Base-by-base conservation (phyloP, 306 rosid genomes). In the Hippophae rhamnoides region DNA sequence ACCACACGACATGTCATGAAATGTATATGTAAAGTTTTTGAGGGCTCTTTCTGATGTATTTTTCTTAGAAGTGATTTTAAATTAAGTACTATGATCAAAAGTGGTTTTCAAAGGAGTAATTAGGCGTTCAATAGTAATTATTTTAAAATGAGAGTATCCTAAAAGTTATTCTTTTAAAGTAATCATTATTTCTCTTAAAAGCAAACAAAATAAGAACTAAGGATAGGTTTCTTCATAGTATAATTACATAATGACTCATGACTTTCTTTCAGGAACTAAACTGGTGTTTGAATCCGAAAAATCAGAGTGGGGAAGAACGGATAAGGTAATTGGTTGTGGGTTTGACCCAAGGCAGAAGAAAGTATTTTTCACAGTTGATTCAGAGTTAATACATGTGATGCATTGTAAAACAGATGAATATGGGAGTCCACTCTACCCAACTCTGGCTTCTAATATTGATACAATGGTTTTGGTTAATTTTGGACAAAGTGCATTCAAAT, bases 321-420 rank as follows among this genome's bases (percentile, higher is more conserved):
- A 82, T 55, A 84, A 74, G 60, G 97, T 88, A 49, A 75, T 88
- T 52, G 99, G 99, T 4, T 88, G 96, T 48, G 97, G 99, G 8
- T 93, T 67, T 63, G 97, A 93, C 73, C 97, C 97, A 0, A 80
- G 69, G 59, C 80, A 80, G 62, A 88, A 85, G 72, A 86, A 84
- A 67, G 97, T 88, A 13, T 88, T 78, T 77, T 93, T 88, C 86
- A 93, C 99, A 9, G 64, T 88, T 23, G 86, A 81, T 52, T 88
- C 99, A 52, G 82, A 86, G 54, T 62, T 93, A 49, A 82, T 86
- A 13, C 99, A 88, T 47, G 79, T 80, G 10, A 64, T 93, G 9
- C 67, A 86, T 68, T 84, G 96, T 67, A 77, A 83, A 11, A 62
- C 95, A 4, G 89, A 82, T 72, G 97, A 86, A 77, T 93, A 80